Base-by-base conservation (phyloP, 352 stramenopile species). In the Hyphochytrium catenoides region DNA sequence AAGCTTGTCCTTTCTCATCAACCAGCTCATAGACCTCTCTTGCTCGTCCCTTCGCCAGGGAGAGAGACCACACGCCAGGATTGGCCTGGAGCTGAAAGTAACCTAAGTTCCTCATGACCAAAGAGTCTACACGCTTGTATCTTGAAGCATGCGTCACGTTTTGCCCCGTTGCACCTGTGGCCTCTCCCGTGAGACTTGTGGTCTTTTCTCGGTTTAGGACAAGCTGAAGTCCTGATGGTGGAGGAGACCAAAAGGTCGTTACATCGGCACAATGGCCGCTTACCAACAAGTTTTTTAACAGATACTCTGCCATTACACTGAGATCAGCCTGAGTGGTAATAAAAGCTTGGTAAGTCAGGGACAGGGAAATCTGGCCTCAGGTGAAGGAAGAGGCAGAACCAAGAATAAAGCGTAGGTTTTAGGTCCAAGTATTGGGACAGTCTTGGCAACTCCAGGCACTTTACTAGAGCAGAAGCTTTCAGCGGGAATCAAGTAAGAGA, bases 81-180 rank as follows among this genome's bases (percentile, higher is more conserved):
- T 88, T 86, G 0, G 86, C 86, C 40, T 95, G 78, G 8, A 99
- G 61, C 50, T 99, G 91, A 57, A 94, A 98, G 64, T 99, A 99
- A 9, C 91, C 93, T 20, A 94, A 54, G 54, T 95, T 99, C 46
- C 95, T 91, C 93, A 99, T 99, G 12, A 99, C 91, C 3, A 98
- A 46, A 9, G 93, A 98, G 46, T 98, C 92, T 16, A 67, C 70
- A 31, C 78, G 57, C 24, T 75, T 36, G 16, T 52, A 47, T 18
- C 11, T 27, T n/a, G n/a, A 28, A 34, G 8, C 25, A 30, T 28
- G 36, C 38, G 18, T 40, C 44, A 9, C n/a, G 34, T 8, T 27
- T 8, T 24, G 14, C 29, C 16, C 36, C 29, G 7, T 19, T 17
- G 9, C 21, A 16, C 26, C 34, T 23, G n/a, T 37, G 12, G 30